Evolutionary conservation across 805 yeast species (phyloP).

Genomic region (Ogataea parapolymorpha): DNA sequence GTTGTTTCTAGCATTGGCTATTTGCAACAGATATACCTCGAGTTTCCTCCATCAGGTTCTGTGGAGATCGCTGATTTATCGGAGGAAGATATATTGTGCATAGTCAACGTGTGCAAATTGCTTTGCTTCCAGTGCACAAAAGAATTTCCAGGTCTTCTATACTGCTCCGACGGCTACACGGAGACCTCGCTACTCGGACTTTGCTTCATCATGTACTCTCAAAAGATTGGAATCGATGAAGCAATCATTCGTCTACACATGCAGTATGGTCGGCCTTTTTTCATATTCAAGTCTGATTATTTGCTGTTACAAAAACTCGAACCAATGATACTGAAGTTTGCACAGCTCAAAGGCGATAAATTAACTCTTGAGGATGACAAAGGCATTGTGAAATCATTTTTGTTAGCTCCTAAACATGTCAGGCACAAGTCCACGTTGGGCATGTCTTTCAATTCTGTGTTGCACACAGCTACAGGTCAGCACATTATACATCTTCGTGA

Average conservation of each 20-base stretch:
- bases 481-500: constrained; percentile 32
- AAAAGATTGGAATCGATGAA: constrained; percentile 56
- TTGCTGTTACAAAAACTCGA: constrained; percentile 63
- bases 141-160: constrained; percentile 50
- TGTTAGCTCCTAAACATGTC: constrained; percentile 20
- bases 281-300: constrained; percentile 76
- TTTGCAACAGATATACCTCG: constrained; percentile 35
- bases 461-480: constrained; percentile 27
- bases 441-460: constrained; percentile 18
- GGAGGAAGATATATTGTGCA: constrained; percentile 56
- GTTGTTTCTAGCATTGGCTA: constrained; percentile 18
- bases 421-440: constrained; percentile 6
- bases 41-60: constrained; percentile 84
- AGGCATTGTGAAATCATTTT: constrained; percentile 17
- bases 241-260: constrained; percentile 64
- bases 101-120: constrained; percentile 68
- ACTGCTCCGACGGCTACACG: constrained; percentile 90
- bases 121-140: constrained; percentile 43
- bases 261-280: constrained; percentile 72
- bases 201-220: constrained; percentile 67
- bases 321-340: constrained; percentile 48
- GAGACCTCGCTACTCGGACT: constrained; percentile 77
- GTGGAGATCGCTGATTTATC: constrained; percentile 70
- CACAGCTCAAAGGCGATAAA: background rate
- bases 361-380: constrained; percentile 22